phyloP scores from a whole-genome alignment of 106 monocot species.

The Dioscorea alata region DNA sequence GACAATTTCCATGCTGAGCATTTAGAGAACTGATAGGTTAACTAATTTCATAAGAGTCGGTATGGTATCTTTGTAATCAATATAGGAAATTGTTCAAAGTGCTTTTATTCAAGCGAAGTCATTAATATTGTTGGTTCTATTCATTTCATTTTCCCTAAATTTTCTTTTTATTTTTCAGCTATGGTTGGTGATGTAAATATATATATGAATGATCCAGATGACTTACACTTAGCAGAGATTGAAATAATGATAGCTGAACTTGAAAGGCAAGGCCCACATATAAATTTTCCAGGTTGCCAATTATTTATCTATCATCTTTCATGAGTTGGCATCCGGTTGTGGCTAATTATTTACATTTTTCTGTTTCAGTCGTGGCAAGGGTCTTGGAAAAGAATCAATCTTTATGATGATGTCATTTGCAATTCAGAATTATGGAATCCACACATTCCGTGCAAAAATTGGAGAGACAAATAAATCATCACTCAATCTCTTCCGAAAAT shows the following conservation, averaged over 20 bases:
- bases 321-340: background rate
- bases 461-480: constrained; percentile 70
- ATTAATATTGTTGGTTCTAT: no score
- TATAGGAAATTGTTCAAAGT: no score
- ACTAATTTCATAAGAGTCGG: no score
- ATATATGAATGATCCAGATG: constrained; percentile 86
- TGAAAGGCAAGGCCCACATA: constrained; percentile 37
- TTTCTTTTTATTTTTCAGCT: constrained; percentile 31
- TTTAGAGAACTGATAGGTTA: no score
- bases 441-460: constrained; percentile 79
- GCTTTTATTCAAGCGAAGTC: no score
- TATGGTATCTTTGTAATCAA: no score
- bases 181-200: constrained; percentile 99
- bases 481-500: constrained; percentile 75
- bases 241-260: constrained; percentile 97
- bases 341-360: background rate
- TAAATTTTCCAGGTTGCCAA: no score
- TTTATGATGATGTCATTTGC: constrained; percentile 91
- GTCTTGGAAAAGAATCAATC: constrained; percentile 71
- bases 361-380: constrained; percentile 65
- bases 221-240: constrained; percentile 59
- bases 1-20: no score
- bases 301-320: no score
- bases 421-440: constrained; percentile 47
- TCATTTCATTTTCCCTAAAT: background rate